phyloP scores from a whole-genome alignment of 2,329 filamentous ascomycete genomes.

The Fusarium nodosum region DNA sequence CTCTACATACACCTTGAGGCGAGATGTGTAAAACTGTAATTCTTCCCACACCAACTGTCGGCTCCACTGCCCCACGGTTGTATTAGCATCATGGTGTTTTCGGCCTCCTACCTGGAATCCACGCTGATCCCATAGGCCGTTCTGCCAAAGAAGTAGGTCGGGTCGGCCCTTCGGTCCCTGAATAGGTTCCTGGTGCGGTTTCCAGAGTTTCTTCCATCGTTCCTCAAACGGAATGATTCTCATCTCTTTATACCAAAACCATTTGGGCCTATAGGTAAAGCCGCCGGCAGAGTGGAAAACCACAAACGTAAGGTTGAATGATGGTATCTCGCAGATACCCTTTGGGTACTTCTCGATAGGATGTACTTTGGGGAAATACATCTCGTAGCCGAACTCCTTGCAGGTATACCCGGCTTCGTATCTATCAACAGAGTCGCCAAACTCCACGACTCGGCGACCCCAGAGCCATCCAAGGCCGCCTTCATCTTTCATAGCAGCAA shows the following conservation, averaged over 20 bases:
- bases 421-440: constrained; percentile 18
- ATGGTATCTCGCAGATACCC: neutral
- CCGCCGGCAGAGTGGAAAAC: constrained; percentile 5
- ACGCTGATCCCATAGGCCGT: constrained; percentile 12
- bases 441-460: constrained; percentile 5
- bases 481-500: constrained; percentile 4
- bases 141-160: constrained; percentile 4
- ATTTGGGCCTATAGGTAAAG: constrained; percentile 1
- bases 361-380: neutral
- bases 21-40: constrained; percentile 3
- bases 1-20: neutral
- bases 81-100: neutral
- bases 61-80: neutral
- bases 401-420: constrained; percentile 5
- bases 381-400: constrained; percentile 10
- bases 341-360: constrained; percentile 1
- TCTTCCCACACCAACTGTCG: constrained; percentile 17
- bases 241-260: constrained; percentile 22
- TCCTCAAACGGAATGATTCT: constrained; percentile 8
- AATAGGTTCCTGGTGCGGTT: neutral
- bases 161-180: neutral
- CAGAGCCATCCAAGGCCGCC: constrained; percentile 10
- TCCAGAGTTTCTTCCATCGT: constrained; percentile 13
- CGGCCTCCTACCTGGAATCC: constrained; percentile 11
- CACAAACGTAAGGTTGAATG: constrained; percentile 3